Base-by-base conservation (phyloP, 2,329 filamentous ascomycete species). In the Colletotrichum paranaense region DNA sequence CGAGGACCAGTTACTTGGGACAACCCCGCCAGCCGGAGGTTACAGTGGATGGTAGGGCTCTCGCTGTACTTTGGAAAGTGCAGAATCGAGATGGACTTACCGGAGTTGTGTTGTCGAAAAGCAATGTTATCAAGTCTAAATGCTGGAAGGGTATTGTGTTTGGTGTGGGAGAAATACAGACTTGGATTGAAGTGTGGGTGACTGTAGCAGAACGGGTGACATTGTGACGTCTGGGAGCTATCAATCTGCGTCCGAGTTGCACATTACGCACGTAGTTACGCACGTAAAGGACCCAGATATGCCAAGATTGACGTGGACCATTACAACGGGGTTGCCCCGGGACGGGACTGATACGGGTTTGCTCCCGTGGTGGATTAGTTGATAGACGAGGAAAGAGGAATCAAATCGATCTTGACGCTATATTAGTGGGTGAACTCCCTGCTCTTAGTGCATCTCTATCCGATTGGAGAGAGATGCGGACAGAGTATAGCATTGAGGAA, bases 341-440 rank as follows among this genome's bases (percentile, higher is more conserved):
- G 60, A 65, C 62, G 62, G 42, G 42, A 55, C 56, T 73, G 53
- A 46, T 55, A 60, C 55, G 60, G 66, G 9, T 56, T 38, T 28
- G 55, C 67, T 53, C 26, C 22, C 52, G 26, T 42, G 62, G 69
- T 57, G 60, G 22, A 46, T 26, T 65, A 42, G 42, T 53, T 38
- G n/a, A 32, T 30, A 53, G 70, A 49, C 5, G 70, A 73, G 70
- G 26, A 73, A 73, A 65, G 67, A 73, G 70, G 46, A 60, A 70
- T 57, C 32, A 70, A 35, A 64, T 56, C 52, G 16, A 32, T 53
- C 52, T 56, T 38, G 60, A 60, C 56, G 28, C 56, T 35, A 38
- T 19, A 52, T 24, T 26, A 49, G 24, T 26, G 30, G 30, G 9
- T 26, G n/a, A 46, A 35, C 19, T 52, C 46, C 22, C 14, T 42